Evolutionary conservation across 306 rosid genomes (phyloP).

Genomic region (Albizia julibrissin): DNA sequence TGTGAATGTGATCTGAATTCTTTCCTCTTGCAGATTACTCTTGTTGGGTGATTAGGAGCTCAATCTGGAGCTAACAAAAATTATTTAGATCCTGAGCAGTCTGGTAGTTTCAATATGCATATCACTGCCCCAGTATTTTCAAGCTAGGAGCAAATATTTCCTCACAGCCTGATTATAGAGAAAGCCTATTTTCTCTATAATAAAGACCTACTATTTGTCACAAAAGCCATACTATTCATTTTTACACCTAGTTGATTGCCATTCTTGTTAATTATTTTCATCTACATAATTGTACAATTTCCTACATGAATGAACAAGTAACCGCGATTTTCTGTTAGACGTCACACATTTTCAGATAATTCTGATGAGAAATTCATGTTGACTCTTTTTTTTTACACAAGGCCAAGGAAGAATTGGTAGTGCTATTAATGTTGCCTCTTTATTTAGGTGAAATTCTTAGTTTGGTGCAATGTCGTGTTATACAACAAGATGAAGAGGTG

Average conservation of each 20-base stretch:
- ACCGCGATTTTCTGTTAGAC: neutral
- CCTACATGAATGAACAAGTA: neutral
- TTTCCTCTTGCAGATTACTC: constrained; percentile 28
- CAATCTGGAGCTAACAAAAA: constrained; percentile 10
- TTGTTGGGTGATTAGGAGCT: constrained; percentile 6
- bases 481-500: no score
- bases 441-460: constrained; percentile 4
- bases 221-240: neutral
- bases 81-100: neutral
- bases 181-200: constrained; percentile 13
- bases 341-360: neutral
- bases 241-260: constrained; percentile 16
- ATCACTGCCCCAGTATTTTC: constrained; percentile 16
- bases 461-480: neutral
- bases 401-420: no score
- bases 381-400: no score
- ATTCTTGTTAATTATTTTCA: constrained; percentile 21
- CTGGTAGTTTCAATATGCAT: constrained; percentile 10
- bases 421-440: no score
- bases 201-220: neutral
- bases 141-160: neutral
- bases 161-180: neutral
- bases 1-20: constrained; percentile 13
- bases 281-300: neutral
- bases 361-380: constrained; percentile 15